Conservation (phyloP, 805 yeast species). For the Helenozyma baotianmanensis region DNA sequence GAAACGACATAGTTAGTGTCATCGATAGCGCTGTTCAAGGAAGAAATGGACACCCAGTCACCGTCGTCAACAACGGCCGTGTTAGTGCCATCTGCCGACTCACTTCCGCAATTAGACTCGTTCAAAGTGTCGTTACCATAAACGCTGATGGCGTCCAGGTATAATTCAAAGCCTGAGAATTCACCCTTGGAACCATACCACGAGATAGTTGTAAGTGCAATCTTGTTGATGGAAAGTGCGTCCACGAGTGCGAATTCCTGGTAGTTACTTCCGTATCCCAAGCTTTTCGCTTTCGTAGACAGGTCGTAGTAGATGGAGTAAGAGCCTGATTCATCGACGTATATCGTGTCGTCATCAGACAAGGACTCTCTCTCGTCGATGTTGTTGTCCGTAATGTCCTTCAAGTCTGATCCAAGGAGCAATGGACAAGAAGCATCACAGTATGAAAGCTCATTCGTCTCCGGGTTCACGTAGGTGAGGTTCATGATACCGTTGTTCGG, state of each 20-base stretch:
- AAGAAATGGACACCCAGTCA: constrained; percentile 23
- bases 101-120: constrained; percentile 52
- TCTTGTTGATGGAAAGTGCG: constrained; percentile 50
- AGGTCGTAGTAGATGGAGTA: constrained; percentile 32
- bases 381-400: constrained; percentile 21
- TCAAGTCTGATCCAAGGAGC: constrained; percentile 34
- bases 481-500: constrained; percentile 92
- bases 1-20: constrained; percentile 32
- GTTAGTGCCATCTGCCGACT: constrained; percentile 21
- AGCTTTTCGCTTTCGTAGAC: constrained; percentile 27
- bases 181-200: constrained; percentile 70
- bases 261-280: constrained; percentile 46
- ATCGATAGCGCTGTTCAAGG: constrained; percentile 19
- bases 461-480: constrained; percentile 76
- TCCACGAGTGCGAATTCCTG: constrained; percentile 84
- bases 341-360: constrained; percentile 24
- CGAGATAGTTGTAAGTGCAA: constrained; percentile 60
- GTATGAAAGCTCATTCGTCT: constrained; percentile 45
- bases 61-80: constrained; percentile 24
- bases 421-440: constrained; percentile 94
- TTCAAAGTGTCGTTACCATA: constrained; percentile 76
- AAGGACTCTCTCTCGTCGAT: constrained; percentile 12
- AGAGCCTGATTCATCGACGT: constrained; percentile 31
- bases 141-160: constrained; percentile 52
- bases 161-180: constrained; percentile 69